Base-by-base conservation (phyloP, 768 basidiomycete species). In the Lentinula edodes region DNA sequence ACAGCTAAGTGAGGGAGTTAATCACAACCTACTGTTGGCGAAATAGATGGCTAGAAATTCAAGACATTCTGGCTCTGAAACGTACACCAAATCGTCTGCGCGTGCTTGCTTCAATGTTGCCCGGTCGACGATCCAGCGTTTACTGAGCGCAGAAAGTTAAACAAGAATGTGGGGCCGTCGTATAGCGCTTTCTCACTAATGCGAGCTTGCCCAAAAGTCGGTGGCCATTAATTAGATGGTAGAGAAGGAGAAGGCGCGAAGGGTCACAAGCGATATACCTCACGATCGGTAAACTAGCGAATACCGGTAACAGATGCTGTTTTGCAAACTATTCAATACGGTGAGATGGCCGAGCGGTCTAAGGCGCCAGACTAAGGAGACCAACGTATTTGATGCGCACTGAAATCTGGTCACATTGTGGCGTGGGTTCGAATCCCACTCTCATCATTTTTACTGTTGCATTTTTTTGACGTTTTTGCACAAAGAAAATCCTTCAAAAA, bases 151-250 rank as follows among this genome's bases (percentile, higher is more conserved):
- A 60, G 34, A 52, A 20, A 41, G 39, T 52, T 35, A 28, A 52
- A 52, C 50, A 52, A n/a, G 20, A 41, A 16, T 16, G 18, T 5
- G 39, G 52, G 6, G 39, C 34, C 12, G 28, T 51, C 35, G 52
- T 66, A 62, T 56, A 66, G 51, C 41, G 61, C 51, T 60, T 28
- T 59, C 81, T 77, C 71, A 92, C 90, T 88, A 88, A 73, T 97
- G 95, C 56, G 93, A 91, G 69, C 93, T 95, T 34, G 86, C 81
- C 92, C 92, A 97, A 71, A 93, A 96, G 74, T 94, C 89, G 41
- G 91, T 91, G 4, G 91, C 90, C 92, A 94, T 94, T 51, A 61
- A 45, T 7, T n/a, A 20, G n/a, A 10, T 16, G n/a, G 7, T 18
- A 20, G 12, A 53, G 9, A 53, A 10, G 35, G 32, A 36, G 35